Conservation (phyloP, 2,329 filamentous ascomycete genomes). For the Didymella arachidicola region DNA sequence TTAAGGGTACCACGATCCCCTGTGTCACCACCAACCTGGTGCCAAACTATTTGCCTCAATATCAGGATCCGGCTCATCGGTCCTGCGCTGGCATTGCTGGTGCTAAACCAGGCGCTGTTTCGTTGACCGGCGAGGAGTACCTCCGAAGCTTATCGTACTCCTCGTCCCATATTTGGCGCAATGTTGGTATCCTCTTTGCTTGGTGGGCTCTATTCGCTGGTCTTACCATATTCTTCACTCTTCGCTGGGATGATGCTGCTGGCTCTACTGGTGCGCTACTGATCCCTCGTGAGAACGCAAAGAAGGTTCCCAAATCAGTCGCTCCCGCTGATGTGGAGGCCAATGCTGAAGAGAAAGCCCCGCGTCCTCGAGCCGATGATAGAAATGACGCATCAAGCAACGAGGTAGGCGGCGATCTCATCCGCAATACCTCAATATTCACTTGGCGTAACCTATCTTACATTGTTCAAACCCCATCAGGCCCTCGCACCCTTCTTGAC, state of each 20-base stretch:
- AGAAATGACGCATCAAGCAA: not conserved
- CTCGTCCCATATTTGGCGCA: conserved; percentile 43
- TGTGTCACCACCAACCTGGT: conserved; percentile 62
- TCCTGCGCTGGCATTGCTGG: conserved; percentile 68
- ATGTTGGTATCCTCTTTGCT: conserved; percentile 56
- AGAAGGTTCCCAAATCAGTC: conserved; percentile 30
- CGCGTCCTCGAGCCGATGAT: conserved; percentile 8
- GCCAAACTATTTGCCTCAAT: conserved; percentile 59
- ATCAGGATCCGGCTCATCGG: conserved; percentile 52
- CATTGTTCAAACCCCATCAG: conserved; percentile 60
- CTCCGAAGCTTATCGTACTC: conserved; percentile 59
- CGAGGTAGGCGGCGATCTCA: conserved; percentile 53
- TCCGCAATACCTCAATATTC: conserved; percentile 73
- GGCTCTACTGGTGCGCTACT: conserved; percentile 63
- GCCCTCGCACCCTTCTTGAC: conserved; percentile 57
- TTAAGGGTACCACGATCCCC: conserved; percentile 53
- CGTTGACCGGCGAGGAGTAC: conserved; percentile 66
- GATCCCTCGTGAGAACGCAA: conserved; percentile 61
- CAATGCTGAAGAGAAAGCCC: conserved; percentile 34
- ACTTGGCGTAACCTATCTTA: conserved; percentile 67
- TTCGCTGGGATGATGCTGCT: conserved; percentile 62
- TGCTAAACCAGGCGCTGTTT: conserved; percentile 58
- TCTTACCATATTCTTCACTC: conserved; percentile 66
- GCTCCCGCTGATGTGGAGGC: conserved; percentile 60
- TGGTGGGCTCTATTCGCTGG: conserved; percentile 56